A percentile compares a stretch with the other conserved stretches of the same genome.
Evolutionary conservation across 441 rosid genomes (phyloP).

Genomic region (Gossypium laxum): DNA sequence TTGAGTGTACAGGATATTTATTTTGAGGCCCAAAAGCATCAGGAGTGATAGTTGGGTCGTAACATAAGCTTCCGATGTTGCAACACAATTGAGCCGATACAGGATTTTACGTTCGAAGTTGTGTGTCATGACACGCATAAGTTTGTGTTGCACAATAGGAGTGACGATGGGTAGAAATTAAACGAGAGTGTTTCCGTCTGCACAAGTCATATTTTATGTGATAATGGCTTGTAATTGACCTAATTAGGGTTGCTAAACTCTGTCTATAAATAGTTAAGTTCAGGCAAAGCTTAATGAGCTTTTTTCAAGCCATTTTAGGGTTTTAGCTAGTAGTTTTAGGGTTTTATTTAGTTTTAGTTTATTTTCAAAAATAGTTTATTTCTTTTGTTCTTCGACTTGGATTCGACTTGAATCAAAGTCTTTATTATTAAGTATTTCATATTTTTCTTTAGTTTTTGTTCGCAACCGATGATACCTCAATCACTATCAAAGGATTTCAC

Average conservation of each 20-base stretch:
- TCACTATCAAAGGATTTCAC: not conserved
- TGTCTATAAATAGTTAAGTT: not conserved
- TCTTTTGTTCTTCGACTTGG: not conserved
- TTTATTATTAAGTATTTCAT: not conserved
- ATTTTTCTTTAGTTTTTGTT: not conserved
- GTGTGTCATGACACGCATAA: not conserved
- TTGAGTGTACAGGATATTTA: not conserved
- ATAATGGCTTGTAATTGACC: not conserved
- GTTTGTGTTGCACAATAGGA: not conserved
- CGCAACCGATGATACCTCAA: not conserved
- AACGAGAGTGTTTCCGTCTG: not conserved
- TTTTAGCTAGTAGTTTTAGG: not conserved
- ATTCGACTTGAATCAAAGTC: not conserved
- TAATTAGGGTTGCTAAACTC: not conserved
- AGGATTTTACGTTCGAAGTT: not conserved
- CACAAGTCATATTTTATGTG: not conserved
- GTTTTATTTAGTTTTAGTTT: not conserved
- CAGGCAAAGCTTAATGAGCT: not conserved
- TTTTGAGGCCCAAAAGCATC: not conserved
- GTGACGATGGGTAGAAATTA: not conserved
- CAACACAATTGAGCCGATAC: not conserved
- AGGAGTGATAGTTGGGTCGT: not conserved
- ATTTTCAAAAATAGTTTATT: too few relatives aligned
- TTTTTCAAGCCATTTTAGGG: not conserved
- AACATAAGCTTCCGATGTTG: not conserved